Evolutionary conservation across 2,329 filamentous ascomycete genomes (phyloP), one percentile per base, ranked within the genome.

Genomic region (Exophiala dermatitidis): DNA sequence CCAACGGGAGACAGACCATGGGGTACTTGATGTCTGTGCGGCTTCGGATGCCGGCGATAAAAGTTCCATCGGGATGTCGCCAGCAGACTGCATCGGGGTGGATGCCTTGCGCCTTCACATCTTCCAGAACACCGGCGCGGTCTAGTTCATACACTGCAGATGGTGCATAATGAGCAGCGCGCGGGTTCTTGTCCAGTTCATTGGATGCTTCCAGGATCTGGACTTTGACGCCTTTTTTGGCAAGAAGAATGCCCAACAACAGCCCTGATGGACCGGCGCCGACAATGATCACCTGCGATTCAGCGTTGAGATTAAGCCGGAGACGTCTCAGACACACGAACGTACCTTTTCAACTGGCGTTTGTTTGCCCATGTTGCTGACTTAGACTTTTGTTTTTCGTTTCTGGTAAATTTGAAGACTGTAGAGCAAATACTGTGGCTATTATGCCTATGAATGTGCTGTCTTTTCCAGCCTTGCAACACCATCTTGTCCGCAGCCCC

Each of bases 111-210:
- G 65, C 63, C n/a, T 69, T 69, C 8, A 77, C 68, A 60, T 77
- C 72, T n/a, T 75, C 73, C n/a, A 83, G 68, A 7, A 84, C 74
- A 1, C 81, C 81, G 0, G 81, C 81, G 19, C 78, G 74, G 38
- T 70, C 64, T 43, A 85, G 73, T 53, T 82, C 79, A 34, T 76
- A 76, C 41, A 80, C 74, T 1, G 80, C 80, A 1, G 79, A 74
- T 0, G 78, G 73, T 2, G 77, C 79, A 64, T 83, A 84, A 66
- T 83, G 79, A 3, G 81, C 78, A n/a, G 82, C 82, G 30, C 82
- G 78, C 0, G 82, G 81, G 53, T 80, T 79, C 53, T 76, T 71
- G 68, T 83, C 79, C 43, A 84, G 71, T 50, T 75, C 69, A 29
- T 72, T 64, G 1, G 75, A 72, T 2, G 76, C 75, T 61, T 85